phyloP scores from a whole-genome alignment of 2,329 filamentous ascomycete species.

The Nigrospora oryzae region DNA sequence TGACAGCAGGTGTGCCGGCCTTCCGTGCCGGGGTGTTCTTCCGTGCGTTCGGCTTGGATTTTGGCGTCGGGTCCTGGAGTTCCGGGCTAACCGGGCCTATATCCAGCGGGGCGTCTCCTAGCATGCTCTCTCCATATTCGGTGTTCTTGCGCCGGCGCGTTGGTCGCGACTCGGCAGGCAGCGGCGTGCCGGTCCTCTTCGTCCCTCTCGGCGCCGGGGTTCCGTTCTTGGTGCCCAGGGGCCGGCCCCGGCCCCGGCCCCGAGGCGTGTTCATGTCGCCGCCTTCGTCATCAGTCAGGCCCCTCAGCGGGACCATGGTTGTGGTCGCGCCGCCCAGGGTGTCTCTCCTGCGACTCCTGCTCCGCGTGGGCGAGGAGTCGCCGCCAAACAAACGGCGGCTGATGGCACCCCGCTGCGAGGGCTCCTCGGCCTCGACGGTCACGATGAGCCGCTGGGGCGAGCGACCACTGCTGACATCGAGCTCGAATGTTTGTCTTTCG shows the following conservation, averaged over 20 bases:
- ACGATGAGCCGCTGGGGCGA: slow-evolving; percentile 45
- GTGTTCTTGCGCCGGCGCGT: slow-evolving; percentile 21
- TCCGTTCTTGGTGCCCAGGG: slow-evolving; percentile 37
- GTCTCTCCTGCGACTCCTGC: slow-evolving; percentile 24
- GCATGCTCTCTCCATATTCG: slow-evolving; percentile 15
- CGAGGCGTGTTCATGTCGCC: slow-evolving; percentile 13
- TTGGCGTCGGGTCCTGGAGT: slow-evolving; percentile 16
- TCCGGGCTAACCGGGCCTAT: slow-evolving; percentile 9
- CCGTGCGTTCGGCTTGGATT: slow-evolving; percentile 21
- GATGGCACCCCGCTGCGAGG: slow-evolving; percentile 17
- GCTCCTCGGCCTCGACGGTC: slow-evolving; percentile 43
- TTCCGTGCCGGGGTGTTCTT: slow-evolving; percentile 16
- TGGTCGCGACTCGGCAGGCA: slow-evolving; percentile 22
- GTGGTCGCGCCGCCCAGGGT: slow-evolving; percentile 31
- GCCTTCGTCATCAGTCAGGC: slow-evolving; percentile 32
- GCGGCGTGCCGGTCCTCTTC: slow-evolving; percentile 37
- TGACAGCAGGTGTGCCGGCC: slow-evolving; percentile 4
- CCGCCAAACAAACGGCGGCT: slow-evolving; percentile 20
- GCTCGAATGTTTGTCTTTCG: slow-evolving; percentile 49
- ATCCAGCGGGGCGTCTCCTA: slow-evolving; percentile 13
- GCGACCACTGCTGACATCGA: slow-evolving; percentile 41
- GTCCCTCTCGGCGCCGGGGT: slow-evolving; percentile 41
- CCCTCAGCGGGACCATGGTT: slow-evolving; percentile 39
- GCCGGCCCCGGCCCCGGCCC: slow-evolving; percentile 29
- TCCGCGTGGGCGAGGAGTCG: slow-evolving; percentile 26